Base-by-base conservation (phyloP, 2,329 filamentous ascomycete species). In the Septoria linicola region DNA sequence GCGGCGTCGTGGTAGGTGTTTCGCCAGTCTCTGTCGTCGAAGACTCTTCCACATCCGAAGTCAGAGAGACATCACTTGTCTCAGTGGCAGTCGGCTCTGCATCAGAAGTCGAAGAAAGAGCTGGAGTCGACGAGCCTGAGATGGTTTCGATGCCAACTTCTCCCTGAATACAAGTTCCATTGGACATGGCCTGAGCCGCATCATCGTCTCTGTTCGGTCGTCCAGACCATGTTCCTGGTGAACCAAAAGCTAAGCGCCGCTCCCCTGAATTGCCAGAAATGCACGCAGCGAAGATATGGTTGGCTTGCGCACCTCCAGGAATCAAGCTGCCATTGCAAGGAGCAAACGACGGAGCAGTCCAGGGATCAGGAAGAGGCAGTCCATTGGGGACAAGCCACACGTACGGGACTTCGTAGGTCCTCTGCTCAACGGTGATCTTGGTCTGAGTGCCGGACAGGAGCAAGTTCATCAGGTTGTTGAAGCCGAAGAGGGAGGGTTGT, bases 361-460 rank as follows among this genome's bases (percentile, higher is more conserved):
- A 48, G 2, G 44, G 36, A 37, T 48, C 44, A 10, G 34, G 19
- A 16, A 46, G 19, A 17, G 43, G 43, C 20, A 40, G 20, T 13
- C 16, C 25, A 23, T 27, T 30, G 11, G 44, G 44, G 10, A 48
- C 34, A 6, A 48, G 25, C n/a, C 21, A 48, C 13, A 48, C 35
- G 16, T 30, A 48, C 6, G 44, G 44, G 14, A 48, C 44, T 8
- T 30, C 36, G 34, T 35, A 48, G 7, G 44, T 48, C 3, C 27
- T 23, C 23, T 48, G 44, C 16, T 48, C 44, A 27, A 48, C 44
- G 19, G 44, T 35, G 13, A 48, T 40, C 17, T 48, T 48, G 35
- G 35, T 39, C 5, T 48, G 44, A n/a, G 44, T 20, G 4, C 35
- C 44, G 4, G 44, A 25, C 11, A 48, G 34, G 35, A 48, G 39